Evolutionary conservation across 768 basidiomycete genomes (phyloP), one percentile per base, ranked within the genome.

Genomic region (Suillus subalutaceus): DNA sequence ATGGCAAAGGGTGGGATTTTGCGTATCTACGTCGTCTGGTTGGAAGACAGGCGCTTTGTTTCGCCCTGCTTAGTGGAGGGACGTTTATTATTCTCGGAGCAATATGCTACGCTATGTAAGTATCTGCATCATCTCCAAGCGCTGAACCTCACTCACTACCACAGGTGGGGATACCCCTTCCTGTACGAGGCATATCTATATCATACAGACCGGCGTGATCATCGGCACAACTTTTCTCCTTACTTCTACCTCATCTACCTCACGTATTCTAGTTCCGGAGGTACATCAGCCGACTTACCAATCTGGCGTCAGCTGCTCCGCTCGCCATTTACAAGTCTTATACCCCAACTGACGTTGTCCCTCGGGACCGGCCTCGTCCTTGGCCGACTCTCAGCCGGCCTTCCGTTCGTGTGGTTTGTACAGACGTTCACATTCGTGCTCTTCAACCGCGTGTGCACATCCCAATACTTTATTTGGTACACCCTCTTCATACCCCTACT

Each of bases 391-490:
- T 81, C 78, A 55, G 76, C 81, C 18, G 87, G 94, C 70, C 81
- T 98, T 4, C 83, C 88, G 9, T 91, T 96, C 69, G 83, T 91
- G 4, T 97, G 93, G 93, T 95, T 97, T 73, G 83, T 96, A 15
- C 96, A 98, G 78, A 99, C 97, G 2, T 85, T 85, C 44, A 80
- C 86, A 0, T 99, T 99, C 72, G 96, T 98, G n/a, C 79, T 94
- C 9, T 97, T 99, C 81, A 99, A 99, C 77, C 96, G 97, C 77
- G 97, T 99, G 61, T 97, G 96, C 85, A 99, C 97, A 0, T 97
- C 96, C 0, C 78, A 99, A 92, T 99, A 99, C 77, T 99, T 99
- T 79, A 83, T 97, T 46, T 99, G 97, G 97, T 98, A 96, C 74
- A 87, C 94, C 16, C 87, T 95, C 60, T 87, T 99, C 67, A 78